Evolutionary conservation across 192 early-diverging fungal genomes (phyloP).

Genomic region (Paraglomus occultum): DNA sequence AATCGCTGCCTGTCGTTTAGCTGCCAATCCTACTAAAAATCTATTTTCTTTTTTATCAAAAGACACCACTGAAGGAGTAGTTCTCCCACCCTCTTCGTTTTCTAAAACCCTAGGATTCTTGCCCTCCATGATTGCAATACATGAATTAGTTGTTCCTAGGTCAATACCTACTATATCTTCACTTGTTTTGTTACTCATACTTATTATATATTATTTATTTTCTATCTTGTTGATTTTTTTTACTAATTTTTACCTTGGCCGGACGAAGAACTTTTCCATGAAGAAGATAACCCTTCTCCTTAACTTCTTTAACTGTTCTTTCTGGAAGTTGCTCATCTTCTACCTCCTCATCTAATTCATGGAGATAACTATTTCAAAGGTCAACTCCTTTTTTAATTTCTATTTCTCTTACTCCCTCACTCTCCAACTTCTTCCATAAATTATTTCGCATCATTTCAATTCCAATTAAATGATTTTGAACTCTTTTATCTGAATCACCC

Average conservation of each 20-base stretch:
- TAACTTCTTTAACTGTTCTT: not conserved
- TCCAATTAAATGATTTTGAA: not conserved
- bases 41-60: conserved; percentile 93
- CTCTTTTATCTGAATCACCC: not conserved
- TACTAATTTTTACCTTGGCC: not conserved
- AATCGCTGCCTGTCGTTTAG: conserved; percentile 95
- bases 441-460: not conserved
- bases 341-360: not conserved
- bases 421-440: not conserved
- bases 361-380: not conserved
- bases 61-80: conserved; percentile 87
- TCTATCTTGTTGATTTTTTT: not conserved
- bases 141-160: conserved; percentile 94
- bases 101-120: conserved; percentile 88
- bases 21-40: conserved; percentile 94
- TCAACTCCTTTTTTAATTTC: not conserved
- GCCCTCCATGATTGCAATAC: conserved; percentile 91
- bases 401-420: not conserved
- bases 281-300: not conserved
- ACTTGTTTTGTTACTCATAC: conserved; percentile 4
- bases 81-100: conserved; percentile 77
- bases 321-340: not conserved
- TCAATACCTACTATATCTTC: conserved; percentile 87
- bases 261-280: not conserved
- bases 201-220: conserved; percentile 11